A percentile compares a stretch with the other conserved stretches of the same genome.
These are phyloP conservation scores for Phytophthora cactorum DNA, from an alignment of 352 stramenopile species.

Conservation along the genomic window DNA sequence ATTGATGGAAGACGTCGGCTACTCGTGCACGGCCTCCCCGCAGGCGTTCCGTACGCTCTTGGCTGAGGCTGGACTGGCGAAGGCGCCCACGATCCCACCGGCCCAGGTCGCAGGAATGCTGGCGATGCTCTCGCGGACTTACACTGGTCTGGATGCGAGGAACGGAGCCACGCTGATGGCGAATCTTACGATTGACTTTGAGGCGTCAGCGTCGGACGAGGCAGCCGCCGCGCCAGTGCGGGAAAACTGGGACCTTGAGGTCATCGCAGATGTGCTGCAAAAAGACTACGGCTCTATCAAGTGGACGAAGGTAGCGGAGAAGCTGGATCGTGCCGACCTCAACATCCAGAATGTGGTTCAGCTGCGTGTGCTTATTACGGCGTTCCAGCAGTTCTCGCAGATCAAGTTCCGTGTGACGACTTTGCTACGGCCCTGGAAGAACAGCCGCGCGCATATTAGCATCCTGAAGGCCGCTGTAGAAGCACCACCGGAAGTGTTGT, in stretches of 20 bases:
- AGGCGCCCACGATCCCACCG: slow-evolving; percentile 84
- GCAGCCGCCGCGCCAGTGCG: slow-evolving; percentile 31
- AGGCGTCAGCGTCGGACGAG: slow-evolving; percentile 44
- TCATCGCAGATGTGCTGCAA: slow-evolving; percentile 86
- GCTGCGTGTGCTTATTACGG: slow-evolving; percentile 76
- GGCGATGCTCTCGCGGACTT: slow-evolving; percentile 87
- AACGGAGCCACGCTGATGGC: slow-evolving; percentile 83
- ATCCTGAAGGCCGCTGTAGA: slow-evolving; percentile 84
- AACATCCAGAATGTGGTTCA: slow-evolving; percentile 67
- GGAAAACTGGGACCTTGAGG: slow-evolving; percentile 84
- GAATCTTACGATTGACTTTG: slow-evolving; percentile 82
- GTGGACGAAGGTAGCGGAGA: slow-evolving; percentile 86
- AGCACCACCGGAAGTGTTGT: slow-evolving; percentile 79
- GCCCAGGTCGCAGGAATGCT: slow-evolving; percentile 90
- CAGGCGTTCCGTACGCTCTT: slow-evolving; percentile 85
- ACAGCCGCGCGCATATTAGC: slow-evolving; percentile 77
- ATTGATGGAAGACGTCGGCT: slow-evolving; percentile 92
- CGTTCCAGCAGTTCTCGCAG: slow-evolving; percentile 83
- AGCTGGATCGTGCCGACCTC: slow-evolving; percentile 82
- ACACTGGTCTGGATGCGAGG: slow-evolving; percentile 62
- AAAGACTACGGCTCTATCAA: slow-evolving; percentile 88
- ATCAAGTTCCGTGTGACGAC: slow-evolving; percentile 80
- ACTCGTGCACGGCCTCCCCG: slow-evolving; percentile 79
- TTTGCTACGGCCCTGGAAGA: slow-evolving; percentile 80
- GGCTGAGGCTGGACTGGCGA: slow-evolving; percentile 80